A percentile compares a stretch with the other conserved stretches of the same genome.
Conservation (phyloP, 2,329 filamentous ascomycete genomes). For the Cadophora sp. region DNA sequence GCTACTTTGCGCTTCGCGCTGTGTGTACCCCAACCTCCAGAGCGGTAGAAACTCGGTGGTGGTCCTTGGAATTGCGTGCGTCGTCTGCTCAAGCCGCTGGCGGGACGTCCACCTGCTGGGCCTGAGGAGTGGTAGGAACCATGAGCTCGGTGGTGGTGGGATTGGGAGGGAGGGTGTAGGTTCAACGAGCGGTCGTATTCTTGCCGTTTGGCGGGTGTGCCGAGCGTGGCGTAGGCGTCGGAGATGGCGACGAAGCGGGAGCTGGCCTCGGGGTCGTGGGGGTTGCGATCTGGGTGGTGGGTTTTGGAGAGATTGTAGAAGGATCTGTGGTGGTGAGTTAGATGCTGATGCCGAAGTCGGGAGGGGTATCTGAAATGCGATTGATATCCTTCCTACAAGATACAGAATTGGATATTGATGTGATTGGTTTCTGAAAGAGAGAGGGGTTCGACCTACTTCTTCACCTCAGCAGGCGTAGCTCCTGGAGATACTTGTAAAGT, state of each 20-base stretch:
- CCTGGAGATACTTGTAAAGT: conserved; percentile 73
- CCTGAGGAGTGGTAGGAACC: conserved; percentile 63
- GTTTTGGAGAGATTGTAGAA: conserved; percentile 93
- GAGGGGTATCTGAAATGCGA: background rate
- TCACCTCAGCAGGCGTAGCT: conserved; percentile 80
- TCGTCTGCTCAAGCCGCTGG: conserved; percentile 81
- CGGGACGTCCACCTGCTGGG: conserved; percentile 76
- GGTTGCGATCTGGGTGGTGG: conserved; percentile 94
- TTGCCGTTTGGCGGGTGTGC: conserved; percentile 74
- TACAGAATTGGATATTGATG: background rate
- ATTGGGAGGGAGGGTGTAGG: conserved; percentile 45
- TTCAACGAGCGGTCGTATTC: conserved; percentile 78
- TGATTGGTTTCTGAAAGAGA: background rate
- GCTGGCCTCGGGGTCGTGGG: conserved; percentile 72
- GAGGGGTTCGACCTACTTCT: conserved; percentile 63
- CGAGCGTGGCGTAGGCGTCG: conserved; percentile 82
- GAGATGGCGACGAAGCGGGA: conserved; percentile 82
- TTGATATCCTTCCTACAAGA: background rate
- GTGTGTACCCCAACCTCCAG: conserved; percentile 78
- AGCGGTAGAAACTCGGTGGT: conserved; percentile 86
- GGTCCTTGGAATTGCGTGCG: conserved; percentile 81
- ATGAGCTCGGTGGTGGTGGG: conserved; percentile 42
- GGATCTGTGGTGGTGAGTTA: conserved; percentile 52
- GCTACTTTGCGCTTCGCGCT: conserved; percentile 63
- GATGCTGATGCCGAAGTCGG: background rate